Base-by-base conservation (phyloP, 139 green algal species). In the Chlorella sorokiniana region DNA sequence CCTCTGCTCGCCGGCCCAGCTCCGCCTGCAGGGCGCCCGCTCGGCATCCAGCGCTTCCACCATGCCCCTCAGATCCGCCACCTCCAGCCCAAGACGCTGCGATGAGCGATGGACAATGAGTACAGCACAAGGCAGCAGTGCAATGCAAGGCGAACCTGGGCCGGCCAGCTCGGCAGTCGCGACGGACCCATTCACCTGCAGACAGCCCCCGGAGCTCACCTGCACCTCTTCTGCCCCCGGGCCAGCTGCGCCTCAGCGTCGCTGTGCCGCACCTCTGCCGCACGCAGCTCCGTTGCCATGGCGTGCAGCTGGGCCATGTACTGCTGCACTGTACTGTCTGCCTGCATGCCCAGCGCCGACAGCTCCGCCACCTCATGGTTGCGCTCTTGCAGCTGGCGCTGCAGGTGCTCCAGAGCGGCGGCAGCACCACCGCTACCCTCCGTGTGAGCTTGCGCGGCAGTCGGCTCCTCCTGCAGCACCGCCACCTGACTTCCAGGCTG, bases 221-320 rank as follows among this genome's bases (percentile, higher is more conserved):
- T 79, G 75, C 18, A 59, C 56, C 59, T 71, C 59, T 40, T 71
- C 75, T 33, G 59, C 40, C 4, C 59, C 38, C 56, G 42, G 0
- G 37, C 63, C 45, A 83, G 52, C 67, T 77, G 56, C 4, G 65
- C 16, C 48, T 83, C 65, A 1, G 67, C 78, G 62, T 83, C 78
- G 1, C 40, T 18, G 65, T 78, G 65, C 48, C 67, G 65, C 48
- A 83, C 48, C 37, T 83, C 48, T 16, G 52, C 52, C 0, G 78
- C 78, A 16, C 65, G 65, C 67, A 83, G 78, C 48, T 83, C 78
- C 0, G 78, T 76, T 27, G 78, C 52, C 78, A 83, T 77, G 67
- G 65, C 77, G 41, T 59, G 75, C 56, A 83, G 52, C 78, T 83
- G 78, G 4, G 37, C 78, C 78, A 83, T 83, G 78, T 77, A 83